A percentile compares a stretch with the other conserved stretches of the same genome.
These are phyloP conservation scores for Chalciporus piperatus DNA, from an alignment of 768 basidiomycete genomes.

Conservation along the genomic window DNA sequence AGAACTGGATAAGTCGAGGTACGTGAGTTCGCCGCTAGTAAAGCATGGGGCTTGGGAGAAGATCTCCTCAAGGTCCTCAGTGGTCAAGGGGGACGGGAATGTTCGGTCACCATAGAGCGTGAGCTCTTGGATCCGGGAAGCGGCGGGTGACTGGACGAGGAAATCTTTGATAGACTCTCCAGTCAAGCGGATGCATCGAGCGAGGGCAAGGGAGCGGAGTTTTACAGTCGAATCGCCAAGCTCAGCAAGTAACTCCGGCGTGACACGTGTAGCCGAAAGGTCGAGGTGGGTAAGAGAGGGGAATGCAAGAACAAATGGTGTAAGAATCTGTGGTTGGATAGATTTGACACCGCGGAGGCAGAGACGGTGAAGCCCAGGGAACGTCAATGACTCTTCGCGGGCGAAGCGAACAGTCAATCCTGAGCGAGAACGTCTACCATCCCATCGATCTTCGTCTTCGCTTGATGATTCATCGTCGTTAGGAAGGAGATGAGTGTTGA, in stretches of 20 bases:
- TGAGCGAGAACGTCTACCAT: conserved; percentile 33
- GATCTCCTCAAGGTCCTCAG: conserved; percentile 64
- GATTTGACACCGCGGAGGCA: conserved; percentile 83
- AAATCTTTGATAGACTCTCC: conserved; percentile 75
- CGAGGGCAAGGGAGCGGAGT: conserved; percentile 77
- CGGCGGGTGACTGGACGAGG: conserved; percentile 64
- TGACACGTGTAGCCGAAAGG: conserved; percentile 83
- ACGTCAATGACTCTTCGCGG: conserved; percentile 51
- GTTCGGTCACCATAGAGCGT: conserved; percentile 89
- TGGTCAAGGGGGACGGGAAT: conserved; percentile 68
- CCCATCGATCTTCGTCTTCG: conserved; percentile 35
- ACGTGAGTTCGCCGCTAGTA: conserved; percentile 66
- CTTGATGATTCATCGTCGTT: conserved; percentile 43
- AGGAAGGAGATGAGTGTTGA: conserved; percentile 56
- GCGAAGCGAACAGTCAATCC: conserved; percentile 30
- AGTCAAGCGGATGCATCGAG: conserved; percentile 81
- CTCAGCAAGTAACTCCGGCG: conserved; percentile 67
- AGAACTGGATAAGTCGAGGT: conserved; percentile 87
- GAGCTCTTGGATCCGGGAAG: conserved; percentile 65
- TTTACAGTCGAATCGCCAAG: conserved; percentile 68
- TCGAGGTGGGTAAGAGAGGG: conserved; percentile 88
- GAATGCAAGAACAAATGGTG: conserved; percentile 75
- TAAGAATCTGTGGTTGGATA: conserved; percentile 63
- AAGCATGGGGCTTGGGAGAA: conserved; percentile 79
- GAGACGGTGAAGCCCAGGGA: conserved; percentile 74